Percentiles rank a stretch among this genome's conserved stretches.
Conservation (phyloP, 345 rosid genomes). For the Moricandia arvensis region DNA sequence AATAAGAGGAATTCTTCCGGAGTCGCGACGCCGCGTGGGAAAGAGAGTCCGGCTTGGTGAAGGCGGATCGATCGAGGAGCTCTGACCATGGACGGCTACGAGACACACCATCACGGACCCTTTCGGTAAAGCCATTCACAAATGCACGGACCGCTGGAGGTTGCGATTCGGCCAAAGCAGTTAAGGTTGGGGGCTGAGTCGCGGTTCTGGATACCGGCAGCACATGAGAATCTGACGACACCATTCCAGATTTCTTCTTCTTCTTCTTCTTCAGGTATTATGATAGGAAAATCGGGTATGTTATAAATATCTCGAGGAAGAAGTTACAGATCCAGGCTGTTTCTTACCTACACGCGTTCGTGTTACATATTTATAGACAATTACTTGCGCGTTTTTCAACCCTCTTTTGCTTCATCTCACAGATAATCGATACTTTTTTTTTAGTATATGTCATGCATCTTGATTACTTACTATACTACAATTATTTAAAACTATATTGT, state of each 20-base stretch:
- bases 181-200: conserved; percentile 9
- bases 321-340: background rate
- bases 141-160: conserved; percentile 6
- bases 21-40: conserved; percentile 39
- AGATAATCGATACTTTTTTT: background rate
- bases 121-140: conserved; percentile 8
- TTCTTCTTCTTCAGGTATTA: background rate
- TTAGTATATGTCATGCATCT: background rate
- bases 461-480: too few species aligned
- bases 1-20: conserved; percentile 44
- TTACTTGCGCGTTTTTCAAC: conserved; percentile 12
- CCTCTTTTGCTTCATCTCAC: background rate
- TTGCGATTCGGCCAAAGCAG: conserved; percentile 15
- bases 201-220: conserved; percentile 31
- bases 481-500: background rate
- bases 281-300: background rate
- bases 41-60: conserved; percentile 43
- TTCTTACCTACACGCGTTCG: background rate
- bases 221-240: conserved; percentile 30
- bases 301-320: background rate
- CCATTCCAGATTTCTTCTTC: conserved; percentile 23
- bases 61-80: conserved; percentile 42
- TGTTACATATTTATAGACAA: conserved; percentile 5
- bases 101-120: conserved; percentile 12
- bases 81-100: conserved; percentile 38